These are phyloP conservation scores for Citrus cavaleriei DNA, from an alignment of 345 rosid genomes.

Conservation along the genomic window DNA sequence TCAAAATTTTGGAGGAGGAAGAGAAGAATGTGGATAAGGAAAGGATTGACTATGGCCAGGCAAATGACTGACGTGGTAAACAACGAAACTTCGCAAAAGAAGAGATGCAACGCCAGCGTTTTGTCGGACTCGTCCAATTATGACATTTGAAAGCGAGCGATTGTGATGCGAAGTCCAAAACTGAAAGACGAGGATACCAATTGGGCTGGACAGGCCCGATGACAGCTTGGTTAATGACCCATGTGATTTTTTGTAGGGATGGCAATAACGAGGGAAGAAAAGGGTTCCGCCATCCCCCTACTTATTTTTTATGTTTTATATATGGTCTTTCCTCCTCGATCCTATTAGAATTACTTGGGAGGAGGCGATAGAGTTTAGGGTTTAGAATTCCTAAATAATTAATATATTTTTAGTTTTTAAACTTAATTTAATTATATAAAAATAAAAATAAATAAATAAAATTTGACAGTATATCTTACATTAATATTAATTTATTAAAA, in stretches of 20 bases:
- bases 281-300: no score
- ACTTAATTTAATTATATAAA: no score
- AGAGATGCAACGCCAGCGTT: not conserved
- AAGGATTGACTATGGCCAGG: not conserved
- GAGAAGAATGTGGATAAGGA: not conserved
- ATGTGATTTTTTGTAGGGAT: no score
- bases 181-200: not conserved
- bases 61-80: not conserved
- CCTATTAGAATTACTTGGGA: no score
- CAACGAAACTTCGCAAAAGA: not conserved
- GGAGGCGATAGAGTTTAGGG: no score
- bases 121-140: not conserved
- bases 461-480: no score
- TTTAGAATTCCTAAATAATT: rapidly evolving
- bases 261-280: no score
- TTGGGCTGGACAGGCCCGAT: not conserved
- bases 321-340: no score
- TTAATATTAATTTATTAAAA: no score
- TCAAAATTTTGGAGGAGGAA: not conserved
- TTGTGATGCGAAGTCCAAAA: not conserved
- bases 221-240: not conserved
- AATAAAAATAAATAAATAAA: no score
- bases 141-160: not conserved
- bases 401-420: no score
- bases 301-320: no score